Base-by-base conservation (phyloP, 768 basidiomycete genomes). In the Lyophyllum atratum region DNA sequence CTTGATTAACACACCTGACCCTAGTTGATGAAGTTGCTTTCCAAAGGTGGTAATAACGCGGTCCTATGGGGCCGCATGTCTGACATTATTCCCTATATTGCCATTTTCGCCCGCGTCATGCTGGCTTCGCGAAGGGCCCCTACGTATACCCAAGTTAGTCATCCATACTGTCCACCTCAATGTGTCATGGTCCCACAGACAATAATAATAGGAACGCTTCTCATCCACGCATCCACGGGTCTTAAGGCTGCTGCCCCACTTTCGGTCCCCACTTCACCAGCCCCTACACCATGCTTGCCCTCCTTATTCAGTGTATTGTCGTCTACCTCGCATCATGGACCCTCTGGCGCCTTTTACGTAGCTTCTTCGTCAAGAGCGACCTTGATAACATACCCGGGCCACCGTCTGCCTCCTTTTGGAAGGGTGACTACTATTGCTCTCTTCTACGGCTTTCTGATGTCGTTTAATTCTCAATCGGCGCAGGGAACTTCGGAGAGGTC, bases 331-430 rank as follows among this genome's bases (percentile, higher is more conserved):
- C 51, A 9, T 55, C 48, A 26, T 59, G 48, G 39, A 52, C 26
- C 8, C 25, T 55, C 3, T 59, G 53, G 53, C 47, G 48, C 10
- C 14, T 55, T 12, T 17, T 55, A 21, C 11, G 49, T 11, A 37
- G 24, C 15, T 14, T 40, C 3, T 10, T 56, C 28, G 22, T 43
- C 37, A 56, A 44, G 40, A 56, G 8, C 11, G 55, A 49, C 34
- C 47, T 56, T 12, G 55, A 56, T 47, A 56, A 49, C 37, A 2
- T 56, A 4, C 47, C 48, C 3, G 55, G 55, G 14, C 55, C 55
- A 2, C 21, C 3, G 15, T 43, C 47, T 4, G 24, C 26, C 3
- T 56, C 55, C 2, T 49, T 52, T 26, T 2, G 43, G 7, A 43
- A 25, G 22, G 51, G 51, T 43, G 3, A 21, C 33, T 12, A 37